phyloP scores from a whole-genome alignment of 495 filamentous ascomycete genomes.

The Neurospora africana region DNA sequence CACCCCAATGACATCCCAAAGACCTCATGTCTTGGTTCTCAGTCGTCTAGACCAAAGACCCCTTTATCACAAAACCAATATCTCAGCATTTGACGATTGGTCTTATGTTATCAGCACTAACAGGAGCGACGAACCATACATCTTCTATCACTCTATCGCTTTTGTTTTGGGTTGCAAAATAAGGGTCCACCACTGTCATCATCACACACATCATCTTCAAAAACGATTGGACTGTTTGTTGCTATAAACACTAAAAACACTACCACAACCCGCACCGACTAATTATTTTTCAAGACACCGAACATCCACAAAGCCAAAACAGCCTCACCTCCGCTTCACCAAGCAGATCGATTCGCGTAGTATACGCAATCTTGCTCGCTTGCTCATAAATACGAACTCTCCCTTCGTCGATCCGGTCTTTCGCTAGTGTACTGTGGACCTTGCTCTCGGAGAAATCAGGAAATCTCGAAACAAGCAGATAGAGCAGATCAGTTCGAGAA shows the following conservation, averaged over 20 bases:
- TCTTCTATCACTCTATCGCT: neutral
- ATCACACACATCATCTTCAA: neutral
- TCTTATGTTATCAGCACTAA: neutral
- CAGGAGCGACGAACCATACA: neutral
- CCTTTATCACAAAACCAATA: neutral
- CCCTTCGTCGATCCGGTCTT: neutral
- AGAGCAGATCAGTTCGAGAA: neutral
- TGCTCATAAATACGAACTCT: neutral
- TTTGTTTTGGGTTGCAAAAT: neutral
- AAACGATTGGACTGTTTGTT: neutral
- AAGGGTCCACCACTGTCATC: neutral
- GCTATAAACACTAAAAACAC: neutral
- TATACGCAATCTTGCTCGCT: neutral
- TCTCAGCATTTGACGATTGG: neutral
- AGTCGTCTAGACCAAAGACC: neutral
- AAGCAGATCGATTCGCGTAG: neutral
- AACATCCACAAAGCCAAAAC: neutral
- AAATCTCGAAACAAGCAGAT: constrained; percentile 3
- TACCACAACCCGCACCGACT: neutral
- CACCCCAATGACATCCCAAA: neutral
- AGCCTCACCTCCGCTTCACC: neutral
- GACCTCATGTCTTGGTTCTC: neutral
- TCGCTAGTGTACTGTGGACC: neutral
- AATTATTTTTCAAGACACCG: neutral
- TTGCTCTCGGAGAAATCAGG: neutral